phyloP scores from a whole-genome alignment of 2,329 filamentous ascomycete genomes.

The Exophiala spinifera region DNA sequence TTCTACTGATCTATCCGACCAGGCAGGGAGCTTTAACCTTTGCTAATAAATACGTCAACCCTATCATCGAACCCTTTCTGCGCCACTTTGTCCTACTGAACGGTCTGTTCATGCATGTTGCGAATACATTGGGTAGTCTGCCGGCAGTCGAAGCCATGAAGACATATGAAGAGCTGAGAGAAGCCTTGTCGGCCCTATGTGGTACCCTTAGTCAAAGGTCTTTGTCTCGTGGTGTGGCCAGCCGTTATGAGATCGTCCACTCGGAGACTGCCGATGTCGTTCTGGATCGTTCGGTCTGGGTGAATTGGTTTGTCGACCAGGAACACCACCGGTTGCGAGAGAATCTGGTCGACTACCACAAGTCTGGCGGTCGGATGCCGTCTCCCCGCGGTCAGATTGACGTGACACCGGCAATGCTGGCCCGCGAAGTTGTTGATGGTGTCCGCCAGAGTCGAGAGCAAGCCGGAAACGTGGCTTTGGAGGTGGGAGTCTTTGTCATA shows the following conservation, averaged over 20 bases:
- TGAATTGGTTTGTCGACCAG: slow-evolving; percentile 64
- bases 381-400: slow-evolving; percentile 40
- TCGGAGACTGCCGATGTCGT: slow-evolving; percentile 50
- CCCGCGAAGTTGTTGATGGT: slow-evolving; percentile 58
- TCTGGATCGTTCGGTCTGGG: slow-evolving; percentile 55
- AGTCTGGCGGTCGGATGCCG: slow-evolving; percentile 33
- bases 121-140: slow-evolving; percentile 54
- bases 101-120: slow-evolving; percentile 56
- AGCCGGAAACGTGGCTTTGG: slow-evolving; percentile 39
- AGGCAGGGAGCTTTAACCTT: slow-evolving; percentile 56
- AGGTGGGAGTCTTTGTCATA: slow-evolving; percentile 51
- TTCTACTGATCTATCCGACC: slow-evolving; percentile 63
- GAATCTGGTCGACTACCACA: slow-evolving; percentile 29
- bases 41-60: slow-evolving; percentile 57
- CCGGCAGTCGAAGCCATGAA: slow-evolving; percentile 53
- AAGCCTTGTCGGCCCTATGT: slow-evolving; percentile 42
- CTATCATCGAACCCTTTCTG: slow-evolving; percentile 60
- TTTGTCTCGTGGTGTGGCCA: slow-evolving; percentile 33
- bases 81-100: slow-evolving; percentile 59
- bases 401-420: slow-evolving; percentile 53
- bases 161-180: slow-evolving; percentile 52
- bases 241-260: slow-evolving; percentile 48
- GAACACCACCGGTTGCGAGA: slow-evolving; percentile 58
- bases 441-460: slow-evolving; percentile 50
- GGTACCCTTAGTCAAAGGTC: slow-evolving; percentile 33